A percentile compares a stretch with the other conserved stretches of the same genome.
Evolutionary conservation across 2,329 filamentous ascomycete genomes (phyloP).

Genomic region (Cercospora sojina): DNA sequence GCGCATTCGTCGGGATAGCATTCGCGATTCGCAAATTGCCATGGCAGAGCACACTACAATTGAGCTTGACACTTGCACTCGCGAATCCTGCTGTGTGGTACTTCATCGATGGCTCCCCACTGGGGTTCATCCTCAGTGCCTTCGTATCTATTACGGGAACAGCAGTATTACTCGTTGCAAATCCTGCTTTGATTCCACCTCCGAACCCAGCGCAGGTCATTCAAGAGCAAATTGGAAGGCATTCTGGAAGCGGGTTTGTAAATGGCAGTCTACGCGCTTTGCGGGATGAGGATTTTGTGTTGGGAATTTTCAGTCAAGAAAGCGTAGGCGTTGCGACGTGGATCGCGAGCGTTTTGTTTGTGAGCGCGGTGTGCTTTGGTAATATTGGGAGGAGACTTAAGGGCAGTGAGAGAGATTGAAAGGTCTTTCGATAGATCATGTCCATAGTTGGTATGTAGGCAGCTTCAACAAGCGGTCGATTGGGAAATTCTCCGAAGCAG

Average conservation of each 20-base stretch:
- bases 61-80: conserved; percentile 82
- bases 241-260: conserved; percentile 16
- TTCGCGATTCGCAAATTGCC: conserved; percentile 85
- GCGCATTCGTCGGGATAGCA: conserved; percentile 70
- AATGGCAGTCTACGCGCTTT: conserved; percentile 25
- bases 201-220: conserved; percentile 52
- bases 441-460: not conserved
- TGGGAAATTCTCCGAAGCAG: not conserved
- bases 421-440: not conserved
- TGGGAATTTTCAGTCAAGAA: conserved; percentile 60
- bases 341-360: conserved; percentile 92
- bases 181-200: conserved; percentile 73
- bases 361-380: conserved; percentile 91
- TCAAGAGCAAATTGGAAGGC: conserved; percentile 23
- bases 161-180: conserved; percentile 68
- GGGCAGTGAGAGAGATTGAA: conserved; percentile 1
- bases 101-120: conserved; percentile 82
- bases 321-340: conserved; percentile 74
- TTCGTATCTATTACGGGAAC: conserved; percentile 73
- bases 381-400: conserved; percentile 80
- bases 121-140: conserved; percentile 77
- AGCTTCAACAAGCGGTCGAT: conserved; percentile 8
- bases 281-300: conserved; percentile 30
- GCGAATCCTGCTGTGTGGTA: conserved; percentile 96
- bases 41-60: conserved; percentile 93